Evolutionary conservation across 805 yeast species (phyloP), one percentile per base, ranked within the genome.

Genomic region (Suhomyces kilbournensis): DNA sequence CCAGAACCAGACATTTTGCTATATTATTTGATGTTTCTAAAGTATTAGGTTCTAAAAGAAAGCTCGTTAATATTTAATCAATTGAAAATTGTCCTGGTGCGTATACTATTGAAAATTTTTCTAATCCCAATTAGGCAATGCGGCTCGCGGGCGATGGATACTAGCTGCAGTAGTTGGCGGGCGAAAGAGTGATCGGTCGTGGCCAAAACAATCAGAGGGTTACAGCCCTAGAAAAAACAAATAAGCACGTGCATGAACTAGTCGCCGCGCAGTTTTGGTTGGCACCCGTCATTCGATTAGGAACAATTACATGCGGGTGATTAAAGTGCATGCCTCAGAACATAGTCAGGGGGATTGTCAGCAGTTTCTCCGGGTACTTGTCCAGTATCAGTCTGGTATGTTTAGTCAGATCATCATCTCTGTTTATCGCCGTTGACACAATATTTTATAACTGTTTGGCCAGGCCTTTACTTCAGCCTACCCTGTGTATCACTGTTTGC

Each of bases 1-100:
- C 96, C 96, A 78, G 88, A 84, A 75, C 88, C 88, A 74, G 91
- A 86, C 93, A 87, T 87, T 78, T 72, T 70, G 64, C 50, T 57
- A 53, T 61, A 54, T 50, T 53, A 55, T 80, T 69, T 66, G 66
- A 65, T 46, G 48, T 46, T 46, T 46, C 48, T 46, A 34, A 46
- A 46, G 43, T 42, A 62, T 66, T 52, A 48, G 52, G 60, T 53
- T 52, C 46, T 39, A 50, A 50, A 55, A 52, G 55, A 57, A 57
- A 56, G 56, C n/a, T 46, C 43, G 25, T 15, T 15, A 25, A 44
- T 46, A n/a, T 46, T 34, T 34, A 28, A 34, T 7, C 46, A 17
- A 44, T 30, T 42, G 45, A 42, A 42, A 42, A 42, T 22, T 22
- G 30, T 42, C 30, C 45, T 20, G 30, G 45, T 23, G 26, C 45